Base-by-base conservation (phyloP, 1,284 basidiomycete species). In the Sutorius eximius region DNA sequence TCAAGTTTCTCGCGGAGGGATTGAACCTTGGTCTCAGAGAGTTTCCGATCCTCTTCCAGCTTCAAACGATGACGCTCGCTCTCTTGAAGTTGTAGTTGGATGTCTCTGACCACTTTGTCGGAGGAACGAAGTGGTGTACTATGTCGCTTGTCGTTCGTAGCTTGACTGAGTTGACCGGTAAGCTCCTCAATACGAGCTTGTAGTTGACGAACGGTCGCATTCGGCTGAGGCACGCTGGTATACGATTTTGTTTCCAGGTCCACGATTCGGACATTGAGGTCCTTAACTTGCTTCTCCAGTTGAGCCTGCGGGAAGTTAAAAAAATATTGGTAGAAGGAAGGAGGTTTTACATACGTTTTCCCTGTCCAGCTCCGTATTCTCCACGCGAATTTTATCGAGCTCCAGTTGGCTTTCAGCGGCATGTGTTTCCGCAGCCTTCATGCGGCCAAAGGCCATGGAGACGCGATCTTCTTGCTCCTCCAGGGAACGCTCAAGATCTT, bases 241-340 rank as follows among this genome's bases (percentile, higher is more conserved):
- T 89, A 86, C 1, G 89, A 86, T 63, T 80, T 87, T 0, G 89
- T 90, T 68, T 93, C 91, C 12, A 93, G 75, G 63, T 93, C 91
- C 9, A 91, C 85, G 55, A 93, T 83, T 32, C 85, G 86, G 36
- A 91, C 79, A 55, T 91, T 90, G 33, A 92, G 73, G 47, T 92
- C 89, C 66, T 92, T 92, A 64, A 89, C 78, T 69, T 91, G 87
- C 65, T 90, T 91, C 74, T 92, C 90, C 20, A 93, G 76, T 56
- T 78, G 83, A 11, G 88, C 89, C 91, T 93, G 59, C 27, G 44
- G 44, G 18, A 18, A 58, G 38, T 62, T 36, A 63, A 37, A 2
- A 33, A 45, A 24, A 32, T 7, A 6, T 46, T n/a, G 22, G 44
- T 37, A 45, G 44, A 36, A 13, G 51, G 56, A 42, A 47, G 12